Evolutionary conservation across 345 rosid genomes (phyloP).

Genomic region (Citrus glauca): DNA sequence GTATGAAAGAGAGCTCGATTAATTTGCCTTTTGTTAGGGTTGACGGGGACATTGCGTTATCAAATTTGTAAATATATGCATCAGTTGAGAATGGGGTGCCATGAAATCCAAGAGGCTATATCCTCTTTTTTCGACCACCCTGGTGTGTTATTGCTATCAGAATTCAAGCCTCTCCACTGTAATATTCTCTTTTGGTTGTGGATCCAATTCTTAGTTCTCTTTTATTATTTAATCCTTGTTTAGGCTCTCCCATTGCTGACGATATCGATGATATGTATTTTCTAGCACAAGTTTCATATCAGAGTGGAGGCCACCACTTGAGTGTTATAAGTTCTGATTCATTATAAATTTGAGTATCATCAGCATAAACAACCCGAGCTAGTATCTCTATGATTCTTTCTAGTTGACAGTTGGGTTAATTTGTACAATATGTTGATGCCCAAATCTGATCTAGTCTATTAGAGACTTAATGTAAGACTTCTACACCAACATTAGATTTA

Average conservation of each 20-base stretch:
- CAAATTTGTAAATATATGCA: not conserved
- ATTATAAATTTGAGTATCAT: not conserved
- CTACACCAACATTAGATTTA: too few relatives aligned
- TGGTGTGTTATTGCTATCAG: constrained; percentile 2
- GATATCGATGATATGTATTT: not conserved
- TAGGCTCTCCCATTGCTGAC: not conserved
- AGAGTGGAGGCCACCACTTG: not conserved
- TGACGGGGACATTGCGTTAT: not conserved
- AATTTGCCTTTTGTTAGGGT: not conserved
- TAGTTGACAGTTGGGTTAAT: not conserved
- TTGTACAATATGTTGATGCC: too few relatives aligned
- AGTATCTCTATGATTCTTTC: not conserved
- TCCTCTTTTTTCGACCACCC: not conserved
- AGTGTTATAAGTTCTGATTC: not conserved
- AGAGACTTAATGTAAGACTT: too few relatives aligned
- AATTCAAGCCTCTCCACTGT: constrained; percentile 2
- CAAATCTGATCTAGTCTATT: too few relatives aligned
- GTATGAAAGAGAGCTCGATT: too few relatives aligned
- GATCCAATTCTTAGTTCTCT: not conserved
- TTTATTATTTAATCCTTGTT: not conserved
- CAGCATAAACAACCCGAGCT: too few relatives aligned
- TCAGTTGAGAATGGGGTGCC: not conserved
- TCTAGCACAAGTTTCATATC: not conserved
- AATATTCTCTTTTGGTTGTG: not conserved
- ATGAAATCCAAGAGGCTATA: not conserved